Base-by-base conservation (phyloP, 768 basidiomycete species). In the Mycena albidolilacea region DNA sequence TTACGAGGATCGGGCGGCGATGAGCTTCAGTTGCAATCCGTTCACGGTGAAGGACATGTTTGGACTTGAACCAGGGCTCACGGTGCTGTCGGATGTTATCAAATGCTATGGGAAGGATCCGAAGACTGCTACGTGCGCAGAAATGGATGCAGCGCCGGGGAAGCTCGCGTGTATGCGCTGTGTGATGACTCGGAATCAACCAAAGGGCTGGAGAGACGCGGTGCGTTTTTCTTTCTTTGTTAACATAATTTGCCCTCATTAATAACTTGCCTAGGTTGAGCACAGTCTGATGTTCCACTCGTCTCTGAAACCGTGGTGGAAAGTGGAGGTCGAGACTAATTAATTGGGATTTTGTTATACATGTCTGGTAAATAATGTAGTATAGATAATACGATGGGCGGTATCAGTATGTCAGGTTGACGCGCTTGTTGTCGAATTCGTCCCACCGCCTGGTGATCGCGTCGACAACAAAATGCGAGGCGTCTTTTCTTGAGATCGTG, bases 401-500 rank as follows among this genome's bases (percentile, higher is more conserved):
- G 48, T n/a, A 38, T 58, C 79, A 92, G 76, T 91, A 89, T 1
- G 84, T 87, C 43, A 92, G 81, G 62, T 79, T 83, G 7, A 90
- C 81, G 19, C 83, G 77, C 77, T 89, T 90, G 23, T 88, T 87
- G 71, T 84, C 80, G 83, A 84, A 91, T 64, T 89, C 82, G 8
- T 84, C 77, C 92, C 92, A 91, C 21, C 85, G 77, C 62, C 82
- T 81, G 23, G 84, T 52, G 21, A 86, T 75, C 0, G 80, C 84
- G 60, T 91, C 87, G 5, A 85, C 87, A 15, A 93, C 77, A 79
- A 93, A 93, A 81, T 93, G 90, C 0, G 88, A 90, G 2, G 91
- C 90, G 77, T 93, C 92, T 75, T 82, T 84, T 76, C 92, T 85
- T 46, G 91, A 90, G 5, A 93, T 77, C n/a, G 86, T 87, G 77